These are phyloP conservation scores for Aspergillus quadrilineatus DNA, from an alignment of 2,329 filamentous ascomycete genomes.

Conservation along the genomic window DNA sequence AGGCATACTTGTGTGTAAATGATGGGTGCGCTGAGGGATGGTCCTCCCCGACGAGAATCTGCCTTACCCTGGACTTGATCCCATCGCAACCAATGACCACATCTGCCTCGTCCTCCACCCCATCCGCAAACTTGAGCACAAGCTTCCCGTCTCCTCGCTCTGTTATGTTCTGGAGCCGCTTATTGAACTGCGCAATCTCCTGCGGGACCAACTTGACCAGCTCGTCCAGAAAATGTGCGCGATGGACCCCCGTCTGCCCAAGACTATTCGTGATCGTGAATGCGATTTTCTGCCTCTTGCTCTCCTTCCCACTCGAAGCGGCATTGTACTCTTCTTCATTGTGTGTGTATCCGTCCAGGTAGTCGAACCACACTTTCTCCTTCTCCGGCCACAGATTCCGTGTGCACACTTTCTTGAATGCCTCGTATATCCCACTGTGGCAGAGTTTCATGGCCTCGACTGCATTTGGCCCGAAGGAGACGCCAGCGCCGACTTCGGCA, in stretches of 20 bases:
- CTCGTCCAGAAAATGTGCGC: slow-evolving; percentile 37
- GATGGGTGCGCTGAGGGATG: slow-evolving; percentile 45
- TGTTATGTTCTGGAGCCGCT: slow-evolving; percentile 24
- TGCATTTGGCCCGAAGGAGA: slow-evolving; percentile 41
- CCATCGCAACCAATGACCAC: slow-evolving; percentile 51
- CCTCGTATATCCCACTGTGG: slow-evolving; percentile 31
- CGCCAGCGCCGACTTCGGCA: slow-evolving; percentile 39
- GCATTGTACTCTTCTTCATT: slow-evolving; percentile 6
- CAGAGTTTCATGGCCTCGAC: slow-evolving; percentile 24
- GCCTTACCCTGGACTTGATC: slow-evolving; percentile 50
- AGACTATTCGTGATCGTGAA: slow-evolving; percentile 26
- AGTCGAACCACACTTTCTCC: slow-evolving; percentile 26
- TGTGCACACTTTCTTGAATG: slow-evolving; percentile 34
- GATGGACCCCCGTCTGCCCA: slow-evolving; percentile 28
- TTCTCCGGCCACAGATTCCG: slow-evolving; percentile 35
- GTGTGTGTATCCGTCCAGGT: slow-evolving; percentile 20
- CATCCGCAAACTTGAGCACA: slow-evolving; percentile 46
- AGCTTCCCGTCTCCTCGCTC: slow-evolving; percentile 27
- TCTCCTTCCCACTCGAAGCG: slow-evolving; percentile 3
- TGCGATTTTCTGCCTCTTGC: slow-evolving; percentile 21
- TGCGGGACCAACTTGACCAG: slow-evolving; percentile 33
- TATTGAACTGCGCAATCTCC: slow-evolving; percentile 27
- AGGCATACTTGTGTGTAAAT: slow-evolving; percentile 54
- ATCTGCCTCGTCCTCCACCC: slow-evolving; percentile 42
- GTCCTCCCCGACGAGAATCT: slow-evolving; percentile 44